Conservation (phyloP, 768 basidiomycete genomes). For the Peribolospora baueri region DNA sequence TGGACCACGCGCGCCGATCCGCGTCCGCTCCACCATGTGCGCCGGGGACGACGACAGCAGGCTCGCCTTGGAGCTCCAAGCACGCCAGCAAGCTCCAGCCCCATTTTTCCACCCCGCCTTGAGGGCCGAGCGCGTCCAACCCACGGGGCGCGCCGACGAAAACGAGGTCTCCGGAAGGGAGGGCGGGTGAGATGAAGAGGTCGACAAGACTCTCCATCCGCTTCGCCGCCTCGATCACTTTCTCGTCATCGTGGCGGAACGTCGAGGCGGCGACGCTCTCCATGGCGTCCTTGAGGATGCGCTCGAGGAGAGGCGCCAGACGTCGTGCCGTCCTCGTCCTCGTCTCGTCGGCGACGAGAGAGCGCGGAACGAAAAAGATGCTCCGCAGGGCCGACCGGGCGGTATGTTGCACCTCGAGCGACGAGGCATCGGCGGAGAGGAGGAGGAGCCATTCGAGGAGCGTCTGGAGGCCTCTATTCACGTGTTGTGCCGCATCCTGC, state of each 20-base stretch:
- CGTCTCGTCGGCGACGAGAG: slow-evolving; percentile 23
- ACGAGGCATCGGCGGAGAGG: slow-evolving; percentile 36
- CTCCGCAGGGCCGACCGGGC: slow-evolving; percentile 26
- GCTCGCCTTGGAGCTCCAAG: slow-evolving; percentile 43
- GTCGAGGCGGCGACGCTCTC: slow-evolving; percentile 47
- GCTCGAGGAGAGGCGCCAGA: slow-evolving; percentile 34
- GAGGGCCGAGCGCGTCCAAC: slow-evolving; percentile 47
- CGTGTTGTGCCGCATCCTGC: neutral
- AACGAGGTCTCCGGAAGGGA: neutral
- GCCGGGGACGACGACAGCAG: slow-evolving; percentile 9
- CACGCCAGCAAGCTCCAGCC: slow-evolving; percentile 62
- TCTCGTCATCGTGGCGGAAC: slow-evolving; percentile 42
- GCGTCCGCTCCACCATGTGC: slow-evolving; percentile 5
- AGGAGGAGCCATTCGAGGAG: slow-evolving; percentile 49
- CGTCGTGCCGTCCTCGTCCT: neutral
- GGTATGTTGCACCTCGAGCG: slow-evolving; percentile 26
- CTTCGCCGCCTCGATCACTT: slow-evolving; percentile 41
- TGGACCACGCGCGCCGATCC: slow-evolving; percentile 2
- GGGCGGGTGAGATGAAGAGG: slow-evolving; percentile 14
- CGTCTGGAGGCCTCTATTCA: slow-evolving; percentile 16
- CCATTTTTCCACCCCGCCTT: slow-evolving; percentile 73
- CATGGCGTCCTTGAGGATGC: slow-evolving; percentile 40
- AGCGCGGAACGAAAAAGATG: slow-evolving; percentile 17
- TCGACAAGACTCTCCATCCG: slow-evolving; percentile 48
- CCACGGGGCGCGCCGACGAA: slow-evolving; percentile 20